Base-by-base conservation (phyloP, 129 eudicot species). In the Escallonia rubra region DNA sequence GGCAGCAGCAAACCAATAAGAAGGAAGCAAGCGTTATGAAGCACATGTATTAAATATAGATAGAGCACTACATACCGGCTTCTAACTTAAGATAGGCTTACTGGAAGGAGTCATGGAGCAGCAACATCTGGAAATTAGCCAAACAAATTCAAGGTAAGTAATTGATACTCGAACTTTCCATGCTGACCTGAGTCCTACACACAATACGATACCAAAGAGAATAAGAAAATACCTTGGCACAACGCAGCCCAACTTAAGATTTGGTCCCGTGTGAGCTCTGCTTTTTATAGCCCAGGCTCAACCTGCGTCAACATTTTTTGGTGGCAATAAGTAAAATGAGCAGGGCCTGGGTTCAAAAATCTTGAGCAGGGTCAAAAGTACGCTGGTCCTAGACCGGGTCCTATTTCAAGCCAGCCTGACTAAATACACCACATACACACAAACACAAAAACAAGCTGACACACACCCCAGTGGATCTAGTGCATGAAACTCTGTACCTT, bases 1-100 rank as follows among this genome's bases (percentile, higher is more conserved):
- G 34, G 34, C 34, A 23, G 34, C 34, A 23, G 1, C 34, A 23
- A 0, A 23, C 34, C 34, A 23, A 23, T 23, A 23, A 46, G 50
- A 5, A 9, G 50, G 2, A 46, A 9, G 50, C 8, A 46, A 46
- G 50, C 10, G 2, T 46, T 9, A 46, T 46, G 50, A 46, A 46
- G 50, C 50, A 46, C 6, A 2, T 5, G 1, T 5, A 46, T 6
- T 46, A 54, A 54, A 34, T 11, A 12, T 11, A 3, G 14, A 12
- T 11, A 3, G 14, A 34, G 41, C 41, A 34, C 8, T 34, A 59
- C 23, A 59, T 59, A 8, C 63, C 43, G 34, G 39, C 4, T 59
- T 59, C 11, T 59, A 59, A 34, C 43, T 56, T 6, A 59, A 59
- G 63, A 59, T 59, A 9, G 13, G 63, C 63, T 59, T 59, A 59